phyloP scores from a whole-genome alignment of 805 yeast genomes.

The Schizosaccharomyces pombe region ASM294v3 CU329670.1:1932501-1933000 shows the following conservation, averaged over 20 bases:
- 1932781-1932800: constrained; percentile 26
- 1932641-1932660: constrained; percentile 27
- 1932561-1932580: constrained; percentile 42
- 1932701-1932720: constrained; percentile 36
- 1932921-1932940: constrained; percentile 44
- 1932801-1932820: constrained; percentile 12
- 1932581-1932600: constrained; percentile 25
- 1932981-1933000: constrained; percentile 36
- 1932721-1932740: constrained; percentile 51
- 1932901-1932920: constrained; percentile 44
- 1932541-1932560: constrained; percentile 41
- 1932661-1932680: constrained; percentile 18
- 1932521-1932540: constrained; percentile 28
- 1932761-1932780: constrained; percentile 37
- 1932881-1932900: constrained; percentile 38
- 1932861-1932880: constrained; percentile 52
- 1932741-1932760: constrained; percentile 43
- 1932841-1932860: constrained; percentile 38
- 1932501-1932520: constrained; percentile 22
- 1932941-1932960: constrained; percentile 41
- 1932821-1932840: constrained; percentile 32
- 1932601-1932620: constrained; percentile 40
- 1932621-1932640: constrained; percentile 42
- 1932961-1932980: constrained; percentile 25
- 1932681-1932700: constrained; percentile 52